Conservation (phyloP, 257 asterid genomes). For the Gentiana straminea region DNA sequence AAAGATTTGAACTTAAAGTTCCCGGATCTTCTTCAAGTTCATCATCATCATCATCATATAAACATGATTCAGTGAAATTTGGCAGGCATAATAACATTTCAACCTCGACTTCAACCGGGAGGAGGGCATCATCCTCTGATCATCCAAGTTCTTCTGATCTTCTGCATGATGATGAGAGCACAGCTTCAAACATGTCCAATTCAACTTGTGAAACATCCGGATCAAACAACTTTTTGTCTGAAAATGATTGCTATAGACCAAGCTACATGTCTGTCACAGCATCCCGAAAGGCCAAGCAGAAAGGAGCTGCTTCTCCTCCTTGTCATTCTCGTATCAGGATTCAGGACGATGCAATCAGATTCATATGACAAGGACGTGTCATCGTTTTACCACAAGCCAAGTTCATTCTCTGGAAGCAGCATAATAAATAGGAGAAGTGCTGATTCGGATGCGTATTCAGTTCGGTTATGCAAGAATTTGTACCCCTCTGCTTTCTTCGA, state of each 20-base stretch:
- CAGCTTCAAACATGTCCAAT: slow-evolving; percentile 59
- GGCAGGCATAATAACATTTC: slow-evolving; percentile 25
- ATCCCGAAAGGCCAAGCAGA: slow-evolving; percentile 38
- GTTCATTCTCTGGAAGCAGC: slow-evolving; percentile 29
- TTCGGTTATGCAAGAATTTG: too few relatives aligned
- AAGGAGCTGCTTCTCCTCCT: slow-evolving; percentile 2
- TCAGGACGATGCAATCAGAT: slow-evolving; percentile 9
- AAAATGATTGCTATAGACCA: slow-evolving; percentile 24
- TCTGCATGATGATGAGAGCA: slow-evolving; percentile 53
- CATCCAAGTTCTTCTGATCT: slow-evolving; percentile 36
- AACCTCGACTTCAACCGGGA: slow-evolving; percentile 21
- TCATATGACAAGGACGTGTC: slow-evolving; percentile 40
- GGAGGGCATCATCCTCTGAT: slow-evolving; percentile 32
- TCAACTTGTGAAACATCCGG: slow-evolving; percentile 45
- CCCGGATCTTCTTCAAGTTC: slow-evolving; percentile 24
- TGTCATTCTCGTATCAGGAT: slow-evolving; percentile 12
- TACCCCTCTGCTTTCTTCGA: too few relatives aligned
- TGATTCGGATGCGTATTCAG: too few relatives aligned
- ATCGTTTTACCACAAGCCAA: slow-evolving; percentile 33
- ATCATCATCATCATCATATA: slow-evolving; percentile 6
- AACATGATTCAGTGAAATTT: slow-evolving; percentile 20
- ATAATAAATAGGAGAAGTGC: too few relatives aligned
- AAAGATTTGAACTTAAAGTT: slow-evolving; percentile 12
- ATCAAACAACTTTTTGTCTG: slow-evolving; percentile 25
- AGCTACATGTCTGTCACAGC: slow-evolving; percentile 60